phyloP scores from a whole-genome alignment of 768 basidiomycete species.

The Termitomyces sp. region DNA sequence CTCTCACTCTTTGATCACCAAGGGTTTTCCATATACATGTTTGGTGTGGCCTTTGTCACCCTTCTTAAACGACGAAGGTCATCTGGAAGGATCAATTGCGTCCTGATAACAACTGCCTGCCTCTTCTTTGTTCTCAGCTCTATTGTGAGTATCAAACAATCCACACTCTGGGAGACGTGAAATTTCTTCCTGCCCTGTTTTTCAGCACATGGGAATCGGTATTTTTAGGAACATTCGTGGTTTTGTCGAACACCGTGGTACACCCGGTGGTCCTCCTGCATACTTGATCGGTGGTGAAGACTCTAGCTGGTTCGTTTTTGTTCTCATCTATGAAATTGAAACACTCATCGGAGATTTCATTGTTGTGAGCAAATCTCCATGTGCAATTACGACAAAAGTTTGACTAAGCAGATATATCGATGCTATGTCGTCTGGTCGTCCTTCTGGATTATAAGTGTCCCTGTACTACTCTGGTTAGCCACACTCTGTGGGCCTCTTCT shows the following conservation, averaged over 20 bases:
- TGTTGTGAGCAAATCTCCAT: neutral
- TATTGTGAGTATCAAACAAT: neutral
- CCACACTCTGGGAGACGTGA: no score
- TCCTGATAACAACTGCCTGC: neutral
- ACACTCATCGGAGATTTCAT: neutral
- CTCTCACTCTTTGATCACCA: neutral
- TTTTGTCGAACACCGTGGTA: neutral
- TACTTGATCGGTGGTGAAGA: neutral
- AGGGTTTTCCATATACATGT: neutral
- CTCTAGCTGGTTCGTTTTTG: neutral
- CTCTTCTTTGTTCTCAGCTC: neutral
- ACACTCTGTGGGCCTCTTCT: neutral
- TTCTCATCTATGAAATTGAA: neutral
- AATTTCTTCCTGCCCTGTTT: neutral
- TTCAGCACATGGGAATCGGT: constrained; percentile 2
- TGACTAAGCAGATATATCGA: neutral
- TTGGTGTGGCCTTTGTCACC: neutral
- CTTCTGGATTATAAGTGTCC: neutral
- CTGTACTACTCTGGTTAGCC: neutral
- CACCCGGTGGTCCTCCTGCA: neutral
- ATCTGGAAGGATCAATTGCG: neutral
- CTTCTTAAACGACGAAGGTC: neutral
- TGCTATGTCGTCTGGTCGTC: constrained; percentile 3
- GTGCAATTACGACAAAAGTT: neutral
- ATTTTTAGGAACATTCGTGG: neutral